Evolutionary conservation across 2,329 filamentous ascomycete genomes (phyloP).

Genomic region (Fusarium bulbicola): DNA sequence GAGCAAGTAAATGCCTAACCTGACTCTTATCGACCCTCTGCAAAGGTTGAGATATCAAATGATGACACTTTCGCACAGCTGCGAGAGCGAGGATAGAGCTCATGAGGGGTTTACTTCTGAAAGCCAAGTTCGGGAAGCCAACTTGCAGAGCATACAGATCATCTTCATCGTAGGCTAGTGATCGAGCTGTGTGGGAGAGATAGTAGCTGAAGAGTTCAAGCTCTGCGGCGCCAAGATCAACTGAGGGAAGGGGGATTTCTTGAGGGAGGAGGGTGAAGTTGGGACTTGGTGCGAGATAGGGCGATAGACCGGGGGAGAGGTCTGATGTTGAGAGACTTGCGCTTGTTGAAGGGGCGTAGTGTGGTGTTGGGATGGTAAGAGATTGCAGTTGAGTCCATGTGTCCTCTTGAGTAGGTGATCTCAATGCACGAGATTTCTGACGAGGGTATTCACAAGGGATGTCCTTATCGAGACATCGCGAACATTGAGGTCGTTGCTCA

Average conservation of each 20-base stretch:
- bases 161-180: slow-evolving; percentile 47
- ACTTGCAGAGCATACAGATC: slow-evolving; percentile 53
- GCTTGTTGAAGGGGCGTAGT: neutral
- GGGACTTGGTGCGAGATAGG: slow-evolving; percentile 2
- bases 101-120: slow-evolving; percentile 52
- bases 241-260: neutral
- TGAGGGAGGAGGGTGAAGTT: neutral
- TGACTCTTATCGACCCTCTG: neutral
- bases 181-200: slow-evolving; percentile 52
- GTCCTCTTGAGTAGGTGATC: neutral
- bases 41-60: slow-evolving; percentile 31
- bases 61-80: slow-evolving; percentile 52
- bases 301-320: neutral
- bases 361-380: neutral
- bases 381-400: neutral
- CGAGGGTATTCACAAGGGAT: slow-evolving; percentile 26
- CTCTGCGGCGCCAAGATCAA: slow-evolving; percentile 41
- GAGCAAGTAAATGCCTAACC: slow-evolving; percentile 26
- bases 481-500: slow-evolving; percentile 25
- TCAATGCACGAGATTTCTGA: neutral
- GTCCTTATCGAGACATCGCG: slow-evolving; percentile 20
- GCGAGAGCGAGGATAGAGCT: slow-evolving; percentile 53
- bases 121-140: slow-evolving; percentile 54
- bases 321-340: neutral
- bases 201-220: slow-evolving; percentile 53